Evolutionary conservation across 2,329 filamentous ascomycete species (phyloP).

Genomic region (Fusarium setosum): DNA sequence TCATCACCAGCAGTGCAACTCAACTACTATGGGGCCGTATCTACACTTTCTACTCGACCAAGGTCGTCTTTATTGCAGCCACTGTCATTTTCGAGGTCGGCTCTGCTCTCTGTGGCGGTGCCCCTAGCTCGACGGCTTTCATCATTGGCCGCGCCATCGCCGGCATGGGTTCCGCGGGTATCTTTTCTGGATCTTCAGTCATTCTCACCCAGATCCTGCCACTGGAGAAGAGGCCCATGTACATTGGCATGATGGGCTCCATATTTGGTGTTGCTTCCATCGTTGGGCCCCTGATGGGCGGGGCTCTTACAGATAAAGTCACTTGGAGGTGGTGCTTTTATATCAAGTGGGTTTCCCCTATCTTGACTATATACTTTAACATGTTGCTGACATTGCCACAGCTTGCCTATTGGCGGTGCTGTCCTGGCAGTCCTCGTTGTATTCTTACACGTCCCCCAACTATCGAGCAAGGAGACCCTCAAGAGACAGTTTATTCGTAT

Average conservation of each 20-base stretch:
- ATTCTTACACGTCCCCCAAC: constrained; percentile 52
- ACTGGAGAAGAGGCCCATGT: constrained; percentile 22
- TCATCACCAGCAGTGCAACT: constrained; percentile 40
- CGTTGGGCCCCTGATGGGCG: constrained; percentile 25
- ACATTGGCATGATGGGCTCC: constrained; percentile 47
- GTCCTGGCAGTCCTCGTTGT: constrained; percentile 57
- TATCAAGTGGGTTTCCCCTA: constrained; percentile 13
- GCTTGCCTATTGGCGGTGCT: constrained; percentile 55
- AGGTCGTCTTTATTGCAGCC: constrained; percentile 38
- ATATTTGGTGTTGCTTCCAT: constrained; percentile 56
- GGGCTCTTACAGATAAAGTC: constrained; percentile 25
- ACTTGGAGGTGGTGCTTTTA: constrained; percentile 33
- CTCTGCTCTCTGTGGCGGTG: constrained; percentile 37
- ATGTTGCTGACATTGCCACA: not conserved
- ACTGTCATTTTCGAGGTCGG: constrained; percentile 41
- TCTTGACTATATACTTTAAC: not conserved
- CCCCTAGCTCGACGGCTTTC: constrained; percentile 46
- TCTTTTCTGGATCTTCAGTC: constrained; percentile 47
- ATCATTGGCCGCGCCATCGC: constrained; percentile 53
- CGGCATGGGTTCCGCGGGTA: constrained; percentile 50
- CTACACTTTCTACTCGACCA: constrained; percentile 44
- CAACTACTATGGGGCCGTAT: constrained; percentile 43
- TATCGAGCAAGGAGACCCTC: constrained; percentile 45
- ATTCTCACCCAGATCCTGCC: constrained; percentile 19
- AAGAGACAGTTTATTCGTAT: constrained; percentile 53